These are phyloP conservation scores for Vitis rupestris DNA, from an alignment of 164 flowering plant species.

Conservation along the genomic window DNA sequence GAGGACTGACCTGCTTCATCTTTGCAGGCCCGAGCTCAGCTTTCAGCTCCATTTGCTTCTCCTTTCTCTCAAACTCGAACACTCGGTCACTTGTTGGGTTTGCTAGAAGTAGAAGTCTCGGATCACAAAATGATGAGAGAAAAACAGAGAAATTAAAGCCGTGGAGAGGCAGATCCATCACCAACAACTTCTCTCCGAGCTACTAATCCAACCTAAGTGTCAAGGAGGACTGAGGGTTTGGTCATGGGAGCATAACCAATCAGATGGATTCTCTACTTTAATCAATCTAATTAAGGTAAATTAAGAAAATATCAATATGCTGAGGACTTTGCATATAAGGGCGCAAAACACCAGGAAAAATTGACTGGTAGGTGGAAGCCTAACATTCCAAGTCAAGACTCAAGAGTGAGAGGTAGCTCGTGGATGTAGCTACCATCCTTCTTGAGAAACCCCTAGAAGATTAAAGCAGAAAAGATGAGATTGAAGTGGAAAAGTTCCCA, in stretches of 20 bases:
- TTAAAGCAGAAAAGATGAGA: not conserved
- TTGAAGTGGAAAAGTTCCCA: too few species aligned
- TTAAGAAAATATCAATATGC: not conserved
- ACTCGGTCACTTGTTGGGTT: not conserved
- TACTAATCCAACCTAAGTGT: conserved; percentile 51
- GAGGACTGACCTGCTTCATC: conserved; percentile 10
- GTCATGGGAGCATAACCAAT: too few species aligned
- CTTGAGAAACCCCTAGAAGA: not conserved
- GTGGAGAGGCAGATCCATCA: conserved; percentile 2
- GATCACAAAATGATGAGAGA: not conserved
- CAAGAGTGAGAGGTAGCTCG: too few species aligned
- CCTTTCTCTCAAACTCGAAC: not conserved
- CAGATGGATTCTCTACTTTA: too few species aligned
- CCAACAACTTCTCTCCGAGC: conserved; percentile 16
- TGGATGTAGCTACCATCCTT: too few species aligned
- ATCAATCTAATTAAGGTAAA: too few species aligned
- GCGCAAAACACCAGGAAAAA: not conserved
- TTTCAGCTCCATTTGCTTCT: conserved; percentile 17
- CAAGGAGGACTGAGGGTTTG: conserved; percentile 15
- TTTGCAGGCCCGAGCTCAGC: conserved; percentile 2
- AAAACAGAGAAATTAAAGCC: not conserved
- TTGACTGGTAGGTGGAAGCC: conserved; percentile 7
- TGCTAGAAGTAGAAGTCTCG: not conserved
- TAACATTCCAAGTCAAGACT: not conserved
- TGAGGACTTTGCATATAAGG: not conserved